Evolutionary conservation across 306 rosid species (phyloP), one percentile per base, ranked within the genome.

Genomic region (Geum urbanum): DNA sequence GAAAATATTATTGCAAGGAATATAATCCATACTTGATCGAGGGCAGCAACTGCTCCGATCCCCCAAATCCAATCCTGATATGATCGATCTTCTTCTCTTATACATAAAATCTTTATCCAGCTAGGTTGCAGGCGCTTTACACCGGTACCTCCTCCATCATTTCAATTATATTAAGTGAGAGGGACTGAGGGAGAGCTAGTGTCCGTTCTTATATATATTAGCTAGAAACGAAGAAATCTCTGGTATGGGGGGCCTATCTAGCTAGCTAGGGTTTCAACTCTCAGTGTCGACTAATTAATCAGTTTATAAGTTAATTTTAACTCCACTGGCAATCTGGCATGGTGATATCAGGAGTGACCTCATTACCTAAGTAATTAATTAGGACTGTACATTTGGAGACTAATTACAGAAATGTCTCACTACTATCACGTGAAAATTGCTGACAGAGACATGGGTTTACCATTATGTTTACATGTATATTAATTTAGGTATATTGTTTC

Each of bases 341-440:
- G 70, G 59, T 74, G 75, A 55, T 15, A 66, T 71, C 62, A 53
- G 69, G 44, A 46, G 53, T 67, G 86, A 75, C 76, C 63, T 74
- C 72, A 62, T 18, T 11, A 4, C 14, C 60, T 9, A 6, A 27
- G 8, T n/a, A n/a, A n/a, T n/a, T n/a, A n/a, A n/a, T 3, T 19
- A 8, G 51, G 35, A 72, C 77, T 72, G 74, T 78, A 49, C 73
- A 46, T 56, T 35, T 78, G 74, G 86, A 49, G 69, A 35, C 77
- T 49, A 9, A 67, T 24, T 51, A 7, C 41, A 43, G 8, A 45
- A 39, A 41, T 61, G 74, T 6, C 59, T n/a, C 70, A 37, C 50
- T 9, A 24, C 15, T 67, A 62, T 56, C 53, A 67, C 78, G 58
- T 74, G 49, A 13, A 1, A 52, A 53, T 18, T 51, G 47, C 18